Evolutionary conservation across 176 grass and related monocot species (phyloP).

Genomic region (Oryza nivara): DNA sequence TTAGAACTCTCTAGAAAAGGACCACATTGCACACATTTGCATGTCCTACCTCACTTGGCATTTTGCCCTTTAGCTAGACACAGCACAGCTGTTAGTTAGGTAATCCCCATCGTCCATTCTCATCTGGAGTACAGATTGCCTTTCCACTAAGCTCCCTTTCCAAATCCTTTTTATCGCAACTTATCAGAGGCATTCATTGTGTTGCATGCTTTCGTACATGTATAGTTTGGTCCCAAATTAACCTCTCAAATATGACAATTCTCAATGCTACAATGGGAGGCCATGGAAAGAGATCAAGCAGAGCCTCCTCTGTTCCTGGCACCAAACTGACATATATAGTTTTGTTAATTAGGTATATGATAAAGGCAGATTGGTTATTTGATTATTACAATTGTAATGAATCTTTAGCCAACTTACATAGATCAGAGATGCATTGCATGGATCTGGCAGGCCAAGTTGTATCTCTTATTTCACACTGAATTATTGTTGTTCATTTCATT

Average conservation of each 20-base stretch:
- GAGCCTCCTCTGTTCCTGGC: neutral
- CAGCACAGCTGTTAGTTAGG: neutral
- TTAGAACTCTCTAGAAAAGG: neutral
- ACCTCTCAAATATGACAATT: neutral
- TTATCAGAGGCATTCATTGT: neutral
- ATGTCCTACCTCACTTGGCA: neutral
- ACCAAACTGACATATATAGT: neutral
- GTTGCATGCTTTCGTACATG: too few relatives aligned
- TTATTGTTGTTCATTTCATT: neutral
- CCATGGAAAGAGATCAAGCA: neutral
- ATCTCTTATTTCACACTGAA: neutral
- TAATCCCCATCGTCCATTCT: neutral
- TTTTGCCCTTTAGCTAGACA: neutral
- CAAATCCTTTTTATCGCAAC: neutral
- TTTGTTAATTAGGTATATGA: neutral
- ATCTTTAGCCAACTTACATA: neutral
- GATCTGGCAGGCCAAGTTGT: neutral
- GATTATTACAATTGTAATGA: neutral
- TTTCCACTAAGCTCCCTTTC: constrained; percentile 5
- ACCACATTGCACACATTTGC: neutral
- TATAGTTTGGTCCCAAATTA: neutral
- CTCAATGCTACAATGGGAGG: neutral
- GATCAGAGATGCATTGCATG: neutral
- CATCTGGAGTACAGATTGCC: neutral
- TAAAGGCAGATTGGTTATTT: too few relatives aligned